Evolutionary conservation across 768 basidiomycete species (phyloP), one percentile per base, ranked within the genome.

Genomic region (Mycena leptocephala): DNA sequence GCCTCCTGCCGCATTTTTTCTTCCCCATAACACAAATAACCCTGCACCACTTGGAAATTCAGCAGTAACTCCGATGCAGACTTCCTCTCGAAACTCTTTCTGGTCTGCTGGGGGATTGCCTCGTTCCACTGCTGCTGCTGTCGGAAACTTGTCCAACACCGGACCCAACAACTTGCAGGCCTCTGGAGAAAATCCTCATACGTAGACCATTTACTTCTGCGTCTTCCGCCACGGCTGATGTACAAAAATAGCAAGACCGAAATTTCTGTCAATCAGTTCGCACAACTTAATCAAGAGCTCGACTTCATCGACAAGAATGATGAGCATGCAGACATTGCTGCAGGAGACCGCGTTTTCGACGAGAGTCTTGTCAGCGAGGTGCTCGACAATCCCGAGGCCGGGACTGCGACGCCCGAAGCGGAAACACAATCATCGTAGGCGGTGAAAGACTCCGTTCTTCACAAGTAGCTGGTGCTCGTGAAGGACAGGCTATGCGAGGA

Each of bases 281-380:
- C 28, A 11, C 69, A 37, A 26, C 69, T 58, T 28, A 32, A 58
- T n/a, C 28, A 70, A 18, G 48, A 61, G 22, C 56, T 74, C 18
- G 37, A 24, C 2, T 74, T 33, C 30, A 35, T 74, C 20, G 30
- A n/a, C 9, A 66, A 74, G 32, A 58, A 74, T 24, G 73, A 74
- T n/a, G 73, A 74, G 65, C 55, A 68, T 35, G 73, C 32, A 8
- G 73, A 74, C 32, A 74, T 74, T 61, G 73, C 65, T 1, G 5
- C 61, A 9, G 73, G 73, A 1, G 56, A 48, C 41, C 32, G 8
- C 3, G 16, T 41, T 5, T 56, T 74, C 9, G 56, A 74, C n/a
- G 66, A 74, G 9, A 74, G 63, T 59, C 41, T 74, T n/a, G 51
- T 68, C 5, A 53, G 61, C 18, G 56, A 67, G 13, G 20, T 41